These are phyloP conservation scores for Cardiospermum halicacabum DNA, from an alignment of 345 rosid genomes.

Conservation along the genomic window DNA sequence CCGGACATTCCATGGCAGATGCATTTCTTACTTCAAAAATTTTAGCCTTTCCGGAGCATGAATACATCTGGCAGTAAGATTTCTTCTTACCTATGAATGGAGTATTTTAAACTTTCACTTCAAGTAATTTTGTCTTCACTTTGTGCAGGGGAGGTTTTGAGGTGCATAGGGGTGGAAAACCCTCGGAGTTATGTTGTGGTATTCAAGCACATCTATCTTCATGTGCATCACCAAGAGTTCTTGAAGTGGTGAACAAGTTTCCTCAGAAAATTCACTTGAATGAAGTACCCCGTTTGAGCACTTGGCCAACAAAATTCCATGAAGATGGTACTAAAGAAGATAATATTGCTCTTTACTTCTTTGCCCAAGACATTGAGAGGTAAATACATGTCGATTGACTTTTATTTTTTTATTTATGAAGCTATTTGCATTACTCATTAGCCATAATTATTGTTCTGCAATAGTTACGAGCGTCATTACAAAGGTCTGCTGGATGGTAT, in stretches of 20 bases:
- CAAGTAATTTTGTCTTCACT: slow-evolving; percentile 18
- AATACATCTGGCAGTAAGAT: slow-evolving; percentile 88
- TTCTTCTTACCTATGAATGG: slow-evolving; percentile 16
- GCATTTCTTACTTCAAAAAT: slow-evolving; percentile 26
- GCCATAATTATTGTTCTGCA: slow-evolving; percentile 18
- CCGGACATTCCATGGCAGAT: slow-evolving; percentile 27
- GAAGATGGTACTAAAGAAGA: slow-evolving; percentile 65
- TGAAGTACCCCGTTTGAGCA: slow-evolving; percentile 75
- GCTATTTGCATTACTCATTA: background rate
- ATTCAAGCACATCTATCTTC: slow-evolving; percentile 81
- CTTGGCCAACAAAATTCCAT: slow-evolving; percentile 87
- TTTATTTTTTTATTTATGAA: background rate
- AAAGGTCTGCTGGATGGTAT: slow-evolving; percentile 68
- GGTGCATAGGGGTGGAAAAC: slow-evolving; percentile 47
- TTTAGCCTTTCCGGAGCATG: slow-evolving; percentile 74
- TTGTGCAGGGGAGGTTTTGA: slow-evolving; percentile 69
- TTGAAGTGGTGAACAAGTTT: slow-evolving; percentile 51
- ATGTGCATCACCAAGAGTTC: slow-evolving; percentile 71
- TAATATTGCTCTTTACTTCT: slow-evolving; percentile 92
- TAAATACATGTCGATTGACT: slow-evolving; percentile 12
- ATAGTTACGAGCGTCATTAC: slow-evolving; percentile 79
- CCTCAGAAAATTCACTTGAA: slow-evolving; percentile 51
- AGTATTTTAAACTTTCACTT: slow-evolving; percentile 5
- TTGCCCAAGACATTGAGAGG: slow-evolving; percentile 91
- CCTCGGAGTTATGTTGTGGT: slow-evolving; percentile 50